A percentile compares a stretch with the other conserved stretches of the same genome.
phyloP scores from a whole-genome alignment of 768 basidiomycete species.

The Hypholoma sublateritium region DNA sequence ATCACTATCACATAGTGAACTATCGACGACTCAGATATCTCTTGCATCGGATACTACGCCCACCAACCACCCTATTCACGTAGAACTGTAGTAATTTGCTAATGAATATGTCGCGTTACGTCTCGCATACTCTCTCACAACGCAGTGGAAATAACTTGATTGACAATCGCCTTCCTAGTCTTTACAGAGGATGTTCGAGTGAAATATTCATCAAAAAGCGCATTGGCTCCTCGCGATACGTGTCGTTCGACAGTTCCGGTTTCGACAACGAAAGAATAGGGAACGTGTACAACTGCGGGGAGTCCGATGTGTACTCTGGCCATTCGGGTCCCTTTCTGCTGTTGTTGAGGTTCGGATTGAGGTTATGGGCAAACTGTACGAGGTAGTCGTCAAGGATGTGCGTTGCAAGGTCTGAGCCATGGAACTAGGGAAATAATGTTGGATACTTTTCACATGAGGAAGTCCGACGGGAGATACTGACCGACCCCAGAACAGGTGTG shows the following conservation, averaged over 20 bases:
- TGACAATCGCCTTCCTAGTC: conserved; percentile 62
- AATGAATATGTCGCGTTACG: no score
- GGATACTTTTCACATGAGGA: background rate
- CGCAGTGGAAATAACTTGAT: conserved; percentile 49
- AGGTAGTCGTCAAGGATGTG: conserved; percentile 24
- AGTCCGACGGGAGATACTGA: background rate
- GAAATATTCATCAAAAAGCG: conserved; percentile 25
- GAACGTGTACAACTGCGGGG: conserved; percentile 24
- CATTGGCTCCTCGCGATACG: conserved; percentile 29
- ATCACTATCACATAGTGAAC: conserved; percentile 61
- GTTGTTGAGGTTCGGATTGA: conserved; percentile 39
- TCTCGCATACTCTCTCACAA: conserved; percentile 69
- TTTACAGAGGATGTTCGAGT: conserved; percentile 21
- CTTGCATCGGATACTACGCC: no score
- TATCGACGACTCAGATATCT: conserved; percentile 42
- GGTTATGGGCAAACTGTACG: conserved; percentile 21
- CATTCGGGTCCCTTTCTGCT: conserved; percentile 11
- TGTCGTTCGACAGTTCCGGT: conserved; percentile 24
- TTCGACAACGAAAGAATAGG: conserved; percentile 10
- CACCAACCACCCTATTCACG: no score
- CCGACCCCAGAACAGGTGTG: conserved; percentile 22
- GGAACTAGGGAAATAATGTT: conserved; percentile 11
- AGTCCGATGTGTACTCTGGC: conserved; percentile 29
- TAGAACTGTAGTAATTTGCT: no score
- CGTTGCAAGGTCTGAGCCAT: conserved; percentile 24